phyloP scores from a whole-genome alignment of 306 rosid species.

The Gastrolobium villosum region DNA sequence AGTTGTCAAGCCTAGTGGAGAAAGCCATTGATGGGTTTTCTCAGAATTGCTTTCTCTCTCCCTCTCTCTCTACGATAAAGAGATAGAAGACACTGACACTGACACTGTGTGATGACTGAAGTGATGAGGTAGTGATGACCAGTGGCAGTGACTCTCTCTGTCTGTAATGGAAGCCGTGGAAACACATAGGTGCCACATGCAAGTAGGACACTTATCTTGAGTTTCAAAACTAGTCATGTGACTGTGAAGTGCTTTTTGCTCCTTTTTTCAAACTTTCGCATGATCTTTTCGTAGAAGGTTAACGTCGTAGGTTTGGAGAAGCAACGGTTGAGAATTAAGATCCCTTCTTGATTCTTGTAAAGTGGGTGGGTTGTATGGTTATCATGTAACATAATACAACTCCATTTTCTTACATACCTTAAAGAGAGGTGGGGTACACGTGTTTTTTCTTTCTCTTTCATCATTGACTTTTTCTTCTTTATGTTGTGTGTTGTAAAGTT shows the following conservation, averaged over 20 bases:
- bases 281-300: constrained; percentile 11
- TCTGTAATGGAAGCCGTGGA: constrained; percentile 10
- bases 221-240: constrained; percentile 22
- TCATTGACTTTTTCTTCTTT: no score
- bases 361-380: no score
- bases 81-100: neutral
- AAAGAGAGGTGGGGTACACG: no score
- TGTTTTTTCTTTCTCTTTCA: no score
- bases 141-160: neutral
- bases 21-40: constrained; percentile 61
- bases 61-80: neutral
- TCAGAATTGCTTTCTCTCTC: neutral
- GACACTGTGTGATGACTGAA: neutral
- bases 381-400: no score
- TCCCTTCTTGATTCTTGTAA: constrained; percentile 16
- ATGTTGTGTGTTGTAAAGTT: no score
- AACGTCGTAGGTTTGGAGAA: neutral
- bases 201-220: constrained; percentile 49
- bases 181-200: constrained; percentile 58
- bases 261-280: neutral
- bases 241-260: neutral
- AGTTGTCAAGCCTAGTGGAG: constrained; percentile 51
- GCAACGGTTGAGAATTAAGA: constrained; percentile 46
- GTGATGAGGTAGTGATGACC: neutral
- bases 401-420: no score